Base-by-base conservation (phyloP, 1,139 yeast species). In the Magnusiomyces paraingens region DNA sequence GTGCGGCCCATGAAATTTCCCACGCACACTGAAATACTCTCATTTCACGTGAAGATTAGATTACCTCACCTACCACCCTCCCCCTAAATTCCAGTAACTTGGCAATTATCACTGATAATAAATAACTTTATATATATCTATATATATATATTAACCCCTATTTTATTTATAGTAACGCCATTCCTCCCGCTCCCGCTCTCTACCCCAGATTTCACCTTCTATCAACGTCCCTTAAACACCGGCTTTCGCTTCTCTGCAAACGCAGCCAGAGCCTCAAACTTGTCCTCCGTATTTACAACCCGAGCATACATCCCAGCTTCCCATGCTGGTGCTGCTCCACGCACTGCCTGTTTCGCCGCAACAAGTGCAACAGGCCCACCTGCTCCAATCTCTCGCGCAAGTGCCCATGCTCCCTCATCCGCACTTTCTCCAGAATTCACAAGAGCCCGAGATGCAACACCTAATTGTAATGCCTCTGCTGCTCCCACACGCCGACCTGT, bases 301-400 rank as follows among this genome's bases (percentile, higher is more conserved):
- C 58, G 53, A 18, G 55, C 58, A 53, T 66, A 66, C 40, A 62
- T 66, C 2, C 59, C 60, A 39, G 57, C 51, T 50, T 66, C 68
- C 64, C 67, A 62, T 45, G 58, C 62, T 2, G 58, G 60, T 4
- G 63, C 55, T 3, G 58, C 60, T 2, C 69, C 70, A 8, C 57
- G 47, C 12, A 66, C 68, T 1, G 70, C 70, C 50, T 56, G 54
- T 55, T 67, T 67, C 38, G 62, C 70, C 1, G 69, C 69, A 14
- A 53, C 53, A 38, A 66, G 58, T 11, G 70, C 70, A 21, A 67
- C 51, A 3, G 70, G 70, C 0, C 69, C 70, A 12, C 70, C 70
- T 5, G 52, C 61, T 42, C 66, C 61, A 35, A 67, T 66, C 40
- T 59, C 60, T 35, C 53, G 48, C 14, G 69, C 68, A 41, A 65